Evolutionary conservation across 169 alveolate genomes (phyloP), one percentile per base, ranked within the genome.

Genomic region (Eimeria zaria): DNA sequence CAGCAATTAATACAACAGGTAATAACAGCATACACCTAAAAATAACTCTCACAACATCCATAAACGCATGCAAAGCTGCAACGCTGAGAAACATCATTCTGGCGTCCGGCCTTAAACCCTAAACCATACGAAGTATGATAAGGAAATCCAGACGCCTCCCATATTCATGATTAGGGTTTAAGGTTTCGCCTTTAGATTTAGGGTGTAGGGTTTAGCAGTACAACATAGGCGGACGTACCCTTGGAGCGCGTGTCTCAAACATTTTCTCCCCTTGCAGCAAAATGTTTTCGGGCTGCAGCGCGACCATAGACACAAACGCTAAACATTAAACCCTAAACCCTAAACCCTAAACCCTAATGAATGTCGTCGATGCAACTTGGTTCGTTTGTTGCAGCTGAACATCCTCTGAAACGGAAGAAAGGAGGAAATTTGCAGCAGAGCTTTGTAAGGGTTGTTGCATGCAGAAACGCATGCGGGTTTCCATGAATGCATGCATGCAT

Each of bases 221-320:
- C 20, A 33, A 71, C 44, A 33, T 2, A 7, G 24, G 83, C n/a
- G 2, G 64, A 46, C 36, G 20, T 96, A 97, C 97, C 98, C 96
- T 90, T 92, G 97, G 91, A 96, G 97, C 96, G 81, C 96, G 85
- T 95, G 97, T 96, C 98, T 78, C 97, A 64, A 89, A 95, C 98
- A 95, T 95, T 58, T 39, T 97, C 95, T 96, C 98, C 97, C 95
- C 96, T 97, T 96, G 97, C 48, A 99, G 98, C 51, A 99, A 98
- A 60, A 99, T 99, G 97, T 99, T 99, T 97, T 99, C 99, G 16
- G 99, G 99, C 97, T 97, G 90, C 60, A 91, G 20, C 9, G n/a
- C n/a, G n/a, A n/a, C n/a, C n/a, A n/a, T n/a, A n/a, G n/a, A n/a
- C n/a, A n/a, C n/a, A n/a, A 14, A 39, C 30, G 58, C 27, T 2